These are phyloP conservation scores for Acanthamoeba royreba DNA, from an alignment of 208 protist genomes.

Conservation along the genomic window DNA sequence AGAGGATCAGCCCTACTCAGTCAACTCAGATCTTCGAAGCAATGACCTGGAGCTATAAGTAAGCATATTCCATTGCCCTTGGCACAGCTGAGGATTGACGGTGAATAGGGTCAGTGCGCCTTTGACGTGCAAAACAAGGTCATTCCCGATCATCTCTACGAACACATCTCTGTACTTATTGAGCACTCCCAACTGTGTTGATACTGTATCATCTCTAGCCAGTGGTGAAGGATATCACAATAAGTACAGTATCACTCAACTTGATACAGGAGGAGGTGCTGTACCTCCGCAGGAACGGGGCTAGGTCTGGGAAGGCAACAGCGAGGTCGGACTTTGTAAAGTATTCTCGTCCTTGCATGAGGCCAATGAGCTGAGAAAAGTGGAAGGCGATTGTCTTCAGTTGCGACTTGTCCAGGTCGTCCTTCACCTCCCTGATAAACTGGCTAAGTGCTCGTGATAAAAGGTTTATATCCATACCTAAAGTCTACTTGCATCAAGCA, in stretches of 20 bases:
- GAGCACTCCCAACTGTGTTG: background rate
- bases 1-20: background rate
- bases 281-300: background rate
- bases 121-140: background rate
- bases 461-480: background rate
- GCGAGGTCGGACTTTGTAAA: background rate
- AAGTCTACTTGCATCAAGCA: background rate
- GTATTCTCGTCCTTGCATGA: background rate
- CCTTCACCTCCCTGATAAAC: background rate
- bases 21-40: background rate
- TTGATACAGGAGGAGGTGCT: background rate
- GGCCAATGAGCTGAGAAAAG: background rate
- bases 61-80: background rate
- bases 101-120: background rate
- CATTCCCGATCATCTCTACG: background rate
- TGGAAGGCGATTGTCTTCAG: conserved; percentile 13
- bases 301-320: background rate
- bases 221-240: background rate
- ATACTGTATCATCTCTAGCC: background rate
- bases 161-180: background rate
- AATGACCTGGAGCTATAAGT: background rate
- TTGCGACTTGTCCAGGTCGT: background rate
- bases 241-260: background rate
- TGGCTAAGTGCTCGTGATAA: background rate
- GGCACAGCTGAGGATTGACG: background rate